Percentiles rank a stretch among this genome's conserved stretches.
Evolutionary conservation across 257 asterid species (phyloP).

Genomic region (Solanum pimpinellifolium): DNA sequence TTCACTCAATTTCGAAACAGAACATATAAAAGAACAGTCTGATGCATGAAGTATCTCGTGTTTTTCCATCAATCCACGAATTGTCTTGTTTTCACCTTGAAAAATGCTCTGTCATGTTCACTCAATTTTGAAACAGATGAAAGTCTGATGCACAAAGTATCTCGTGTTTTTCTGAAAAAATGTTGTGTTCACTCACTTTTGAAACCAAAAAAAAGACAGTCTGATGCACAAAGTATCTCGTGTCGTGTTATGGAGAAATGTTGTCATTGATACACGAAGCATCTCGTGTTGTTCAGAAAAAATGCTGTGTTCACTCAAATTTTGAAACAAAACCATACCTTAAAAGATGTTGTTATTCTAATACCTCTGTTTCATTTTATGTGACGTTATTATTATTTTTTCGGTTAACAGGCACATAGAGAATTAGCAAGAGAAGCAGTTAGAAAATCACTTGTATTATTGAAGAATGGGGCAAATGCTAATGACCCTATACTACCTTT

Average conservation of each 20-base stretch:
- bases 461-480: constrained; percentile 30
- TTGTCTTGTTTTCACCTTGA: neutral
- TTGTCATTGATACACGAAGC: neutral
- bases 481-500: constrained; percentile 34
- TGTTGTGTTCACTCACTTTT: neutral
- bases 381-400: neutral
- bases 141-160: neutral
- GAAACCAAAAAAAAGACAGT: neutral
- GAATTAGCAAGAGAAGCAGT: constrained; percentile 52
- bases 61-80: neutral
- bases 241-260: neutral
- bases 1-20: too few species aligned
- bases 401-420: constrained; percentile 16
- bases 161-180: neutral
- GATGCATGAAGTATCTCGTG: neutral
- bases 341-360: neutral
- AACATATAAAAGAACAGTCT: neutral
- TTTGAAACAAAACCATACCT: neutral
- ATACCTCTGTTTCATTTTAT: neutral
- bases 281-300: neutral
- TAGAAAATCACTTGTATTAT: constrained; percentile 39
- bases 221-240: too few species aligned
- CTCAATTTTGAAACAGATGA: neutral
- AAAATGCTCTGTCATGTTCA: neutral
- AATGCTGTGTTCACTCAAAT: neutral